phyloP scores from a whole-genome alignment of 2,329 filamentous ascomycete species.

The Neurospora crassa region DNA sequence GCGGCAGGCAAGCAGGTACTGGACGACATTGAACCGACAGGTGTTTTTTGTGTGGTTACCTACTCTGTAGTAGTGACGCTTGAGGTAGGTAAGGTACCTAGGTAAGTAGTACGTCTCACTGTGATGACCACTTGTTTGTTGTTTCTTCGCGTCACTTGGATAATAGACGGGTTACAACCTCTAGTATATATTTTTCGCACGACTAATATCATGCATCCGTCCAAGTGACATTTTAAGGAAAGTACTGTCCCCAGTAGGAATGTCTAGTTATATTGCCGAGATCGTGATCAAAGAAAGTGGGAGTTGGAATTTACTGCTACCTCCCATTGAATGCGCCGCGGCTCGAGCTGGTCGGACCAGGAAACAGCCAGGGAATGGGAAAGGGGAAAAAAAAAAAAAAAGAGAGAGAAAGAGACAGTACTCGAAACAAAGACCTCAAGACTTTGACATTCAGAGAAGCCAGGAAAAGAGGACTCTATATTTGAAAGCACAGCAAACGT shows the following conservation, averaged over 20 bases:
- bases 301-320: background rate
- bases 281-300: background rate
- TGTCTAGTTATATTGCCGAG: background rate
- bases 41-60: background rate
- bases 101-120: background rate
- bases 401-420: background rate
- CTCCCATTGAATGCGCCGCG: background rate
- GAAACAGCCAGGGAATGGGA: background rate
- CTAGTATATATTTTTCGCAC: background rate
- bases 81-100: background rate
- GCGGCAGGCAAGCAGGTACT: background rate
- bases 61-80: background rate
- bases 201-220: no score
- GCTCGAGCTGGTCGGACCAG: background rate
- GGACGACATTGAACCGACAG: background rate
- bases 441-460: background rate
- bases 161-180: background rate
- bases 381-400: background rate
- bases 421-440: background rate
- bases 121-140: background rate
- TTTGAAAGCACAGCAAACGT: background rate
- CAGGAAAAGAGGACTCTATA: background rate
- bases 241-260: no score
- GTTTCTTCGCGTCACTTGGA: background rate
- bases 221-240: background rate